Conservation (phyloP, 768 basidiomycete species). For the Cystofilobasidium bisporidii region DNA sequence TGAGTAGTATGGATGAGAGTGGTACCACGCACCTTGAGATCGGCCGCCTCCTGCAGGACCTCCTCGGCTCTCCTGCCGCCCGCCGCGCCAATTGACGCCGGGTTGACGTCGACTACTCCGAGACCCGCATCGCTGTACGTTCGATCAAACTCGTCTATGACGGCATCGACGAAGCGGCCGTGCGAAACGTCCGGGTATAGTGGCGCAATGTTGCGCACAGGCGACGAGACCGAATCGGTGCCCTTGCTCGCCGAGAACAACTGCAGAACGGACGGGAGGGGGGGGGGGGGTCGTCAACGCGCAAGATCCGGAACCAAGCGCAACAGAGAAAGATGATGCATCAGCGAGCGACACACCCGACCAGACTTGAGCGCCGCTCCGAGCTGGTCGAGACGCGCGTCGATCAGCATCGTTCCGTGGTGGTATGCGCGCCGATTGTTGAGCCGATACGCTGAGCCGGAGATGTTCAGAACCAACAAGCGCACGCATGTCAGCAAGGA, state of each 20-base stretch:
- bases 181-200: constrained; percentile 52
- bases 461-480: constrained; percentile 54
- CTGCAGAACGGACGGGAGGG: constrained; percentile 42
- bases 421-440: constrained; percentile 84
- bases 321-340: not conserved
- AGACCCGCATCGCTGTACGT: constrained; percentile 29
- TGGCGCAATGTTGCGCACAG: constrained; percentile 70
- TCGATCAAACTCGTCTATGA: constrained; percentile 55
- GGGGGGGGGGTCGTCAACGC: not conserved
- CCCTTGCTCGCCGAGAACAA: constrained; percentile 72
- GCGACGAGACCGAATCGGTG: constrained; percentile 82
- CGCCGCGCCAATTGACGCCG: constrained; percentile 41
- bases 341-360: constrained; percentile 32
- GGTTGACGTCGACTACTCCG: constrained; percentile 44
- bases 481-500: not conserved
- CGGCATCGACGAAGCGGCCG: constrained; percentile 58
- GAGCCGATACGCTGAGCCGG: constrained; percentile 96
- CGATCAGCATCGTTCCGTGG: constrained; percentile 96
- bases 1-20: not conserved
- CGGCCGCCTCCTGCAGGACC: constrained; percentile 59
- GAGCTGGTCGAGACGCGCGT: constrained; percentile 61
- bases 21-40: constrained; percentile 53
- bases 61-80: constrained; percentile 40
- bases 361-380: constrained; percentile 53
- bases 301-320: not conserved